Conservation (phyloP, 768 basidiomycete species). For the Vararia minispora region DNA sequence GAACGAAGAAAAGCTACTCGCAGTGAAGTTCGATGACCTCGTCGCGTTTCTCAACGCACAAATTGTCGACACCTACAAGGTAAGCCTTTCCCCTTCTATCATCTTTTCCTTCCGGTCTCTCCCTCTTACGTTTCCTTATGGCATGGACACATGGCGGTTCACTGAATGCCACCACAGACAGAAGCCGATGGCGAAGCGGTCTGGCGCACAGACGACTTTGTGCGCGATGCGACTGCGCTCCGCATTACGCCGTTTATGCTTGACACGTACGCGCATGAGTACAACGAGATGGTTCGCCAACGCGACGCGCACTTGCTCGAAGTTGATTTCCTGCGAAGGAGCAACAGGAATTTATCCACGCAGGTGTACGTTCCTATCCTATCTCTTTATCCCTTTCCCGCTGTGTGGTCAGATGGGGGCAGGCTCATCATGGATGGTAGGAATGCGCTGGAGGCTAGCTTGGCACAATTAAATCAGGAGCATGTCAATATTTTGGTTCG, state of each 20-base stretch:
- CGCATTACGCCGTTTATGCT: slow-evolving; percentile 94
- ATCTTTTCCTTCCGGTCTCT: too few relatives aligned
- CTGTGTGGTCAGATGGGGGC: background rate
- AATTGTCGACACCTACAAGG: slow-evolving; percentile 78
- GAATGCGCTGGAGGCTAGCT: slow-evolving; percentile 64
- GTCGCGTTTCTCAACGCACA: slow-evolving; percentile 71
- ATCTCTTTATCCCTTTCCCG: background rate
- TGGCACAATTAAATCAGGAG: slow-evolving; percentile 74
- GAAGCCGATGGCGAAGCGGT: slow-evolving; percentile 18
- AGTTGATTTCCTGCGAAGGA: slow-evolving; percentile 71
- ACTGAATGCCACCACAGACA: background rate
- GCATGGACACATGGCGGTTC: slow-evolving; percentile 1
- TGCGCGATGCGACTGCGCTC: slow-evolving; percentile 76
- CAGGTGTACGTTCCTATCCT: slow-evolving; percentile 56
- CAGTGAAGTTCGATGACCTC: slow-evolving; percentile 87
- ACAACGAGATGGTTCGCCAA: slow-evolving; percentile 65
- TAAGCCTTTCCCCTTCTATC: too few relatives aligned
- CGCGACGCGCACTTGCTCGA: slow-evolving; percentile 78
- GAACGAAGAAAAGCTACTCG: slow-evolving; percentile 71
- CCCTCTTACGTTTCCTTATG: too few relatives aligned
- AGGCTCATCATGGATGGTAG: slow-evolving; percentile 28
- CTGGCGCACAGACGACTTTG: slow-evolving; percentile 73
- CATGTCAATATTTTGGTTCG: slow-evolving; percentile 66
- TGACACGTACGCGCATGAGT: slow-evolving; percentile 82
- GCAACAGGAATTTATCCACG: slow-evolving; percentile 60